These are phyloP conservation scores for Boletus huronensis DNA, from an alignment of 768 basidiomycete species.

Conservation along the genomic window DNA sequence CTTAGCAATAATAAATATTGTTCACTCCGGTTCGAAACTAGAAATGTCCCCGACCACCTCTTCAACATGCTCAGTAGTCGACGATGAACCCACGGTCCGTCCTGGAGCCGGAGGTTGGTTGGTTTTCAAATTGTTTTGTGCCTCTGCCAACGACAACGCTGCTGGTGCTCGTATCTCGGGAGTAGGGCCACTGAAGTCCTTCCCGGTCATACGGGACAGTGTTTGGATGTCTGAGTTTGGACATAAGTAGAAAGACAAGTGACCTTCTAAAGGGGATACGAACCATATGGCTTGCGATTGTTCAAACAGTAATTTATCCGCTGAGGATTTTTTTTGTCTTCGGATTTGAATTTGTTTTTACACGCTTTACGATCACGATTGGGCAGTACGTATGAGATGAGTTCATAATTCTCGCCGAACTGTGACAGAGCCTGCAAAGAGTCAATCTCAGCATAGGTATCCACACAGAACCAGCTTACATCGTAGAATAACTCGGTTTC, in stretches of 20 bases:
- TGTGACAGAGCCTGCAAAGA: conserved; percentile 73
- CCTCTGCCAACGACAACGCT: conserved; percentile 34
- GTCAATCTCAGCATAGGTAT: conserved; percentile 7
- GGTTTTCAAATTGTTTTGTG: conserved; percentile 1
- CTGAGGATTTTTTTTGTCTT: conserved; percentile 78
- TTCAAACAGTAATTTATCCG: conserved; percentile 74
- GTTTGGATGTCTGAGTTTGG: conserved; percentile 59
- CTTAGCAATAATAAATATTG: neutral
- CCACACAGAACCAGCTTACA: conserved; percentile 41
- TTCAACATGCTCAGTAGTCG: conserved; percentile 30
- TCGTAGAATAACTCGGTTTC: conserved; percentile 89
- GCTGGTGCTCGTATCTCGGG: conserved; percentile 57
- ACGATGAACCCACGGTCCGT: conserved; percentile 30
- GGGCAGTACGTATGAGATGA: conserved; percentile 82
- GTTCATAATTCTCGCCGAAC: conserved; percentile 90
- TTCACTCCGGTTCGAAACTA: conserved; percentile 21
- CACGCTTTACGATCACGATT: conserved; percentile 85
- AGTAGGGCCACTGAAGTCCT: conserved; percentile 78
- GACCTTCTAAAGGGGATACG: conserved; percentile 20
- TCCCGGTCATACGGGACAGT: conserved; percentile 76
- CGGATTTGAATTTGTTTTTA: conserved; percentile 90
- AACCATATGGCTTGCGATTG: conserved; percentile 74
- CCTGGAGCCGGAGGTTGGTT: neutral
- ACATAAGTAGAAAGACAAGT: neutral
- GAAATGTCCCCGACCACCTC: conserved; percentile 32